These are phyloP conservation scores for Diversispora eburnea DNA, from an alignment of 192 early-diverging fungal species.

Conservation along the genomic window DNA sequence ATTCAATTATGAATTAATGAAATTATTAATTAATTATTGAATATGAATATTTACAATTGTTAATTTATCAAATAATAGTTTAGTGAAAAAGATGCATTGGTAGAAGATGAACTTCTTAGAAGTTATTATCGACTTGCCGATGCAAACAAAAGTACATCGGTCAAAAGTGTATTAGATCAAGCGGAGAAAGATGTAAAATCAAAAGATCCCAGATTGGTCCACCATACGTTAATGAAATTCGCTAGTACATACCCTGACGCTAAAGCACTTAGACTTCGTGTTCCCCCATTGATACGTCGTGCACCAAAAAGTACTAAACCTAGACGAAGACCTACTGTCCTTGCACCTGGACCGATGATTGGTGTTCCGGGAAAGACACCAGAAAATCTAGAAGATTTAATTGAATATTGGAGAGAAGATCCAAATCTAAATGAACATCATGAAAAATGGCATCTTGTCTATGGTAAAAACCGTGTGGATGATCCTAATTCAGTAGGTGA, in stretches of 20 bases:
- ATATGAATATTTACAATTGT: too few species aligned
- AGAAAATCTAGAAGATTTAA: neutral
- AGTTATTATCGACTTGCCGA: too few species aligned
- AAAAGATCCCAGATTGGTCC: neutral
- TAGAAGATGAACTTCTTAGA: too few species aligned
- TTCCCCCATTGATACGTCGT: neutral
- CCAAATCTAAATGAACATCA: constrained; percentile 7
- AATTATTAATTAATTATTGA: too few species aligned
- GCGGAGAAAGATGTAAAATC: neutral
- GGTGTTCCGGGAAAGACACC: neutral
- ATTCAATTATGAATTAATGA: neutral
- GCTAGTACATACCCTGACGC: neutral
- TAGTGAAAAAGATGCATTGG: too few species aligned
- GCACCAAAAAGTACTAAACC: neutral
- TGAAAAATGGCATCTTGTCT: constrained; percentile 1
- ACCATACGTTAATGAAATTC: neutral
- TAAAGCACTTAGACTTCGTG: neutral
- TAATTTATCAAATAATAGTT: too few species aligned
- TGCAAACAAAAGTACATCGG: too few species aligned
- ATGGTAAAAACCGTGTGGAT: neutral
- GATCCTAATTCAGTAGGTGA: neutral
- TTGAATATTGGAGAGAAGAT: neutral
- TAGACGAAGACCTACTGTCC: neutral
- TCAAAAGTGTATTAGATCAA: neutral
- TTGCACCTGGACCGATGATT: neutral